Conservation (phyloP, 2,329 filamentous ascomycete genomes). For the Neopestalotiopsis clavispora region DNA sequence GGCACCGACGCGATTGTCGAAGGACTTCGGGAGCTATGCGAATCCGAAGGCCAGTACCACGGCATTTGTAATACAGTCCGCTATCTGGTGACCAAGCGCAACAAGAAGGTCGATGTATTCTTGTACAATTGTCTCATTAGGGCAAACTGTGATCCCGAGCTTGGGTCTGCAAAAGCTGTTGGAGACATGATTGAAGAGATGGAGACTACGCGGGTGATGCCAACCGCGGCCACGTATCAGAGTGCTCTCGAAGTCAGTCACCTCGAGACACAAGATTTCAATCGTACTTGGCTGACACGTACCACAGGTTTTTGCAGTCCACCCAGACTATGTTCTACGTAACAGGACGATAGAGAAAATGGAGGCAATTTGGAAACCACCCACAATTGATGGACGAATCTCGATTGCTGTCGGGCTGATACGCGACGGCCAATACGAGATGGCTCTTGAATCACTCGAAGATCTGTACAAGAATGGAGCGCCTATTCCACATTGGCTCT, state of each 20-base stretch:
- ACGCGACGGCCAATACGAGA: conserved; percentile 81
- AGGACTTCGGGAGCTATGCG: conserved; percentile 46
- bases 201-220: conserved; percentile 61
- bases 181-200: conserved; percentile 74
- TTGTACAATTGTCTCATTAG: conserved; percentile 79
- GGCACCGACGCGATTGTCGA: conserved; percentile 49
- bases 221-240: conserved; percentile 72
- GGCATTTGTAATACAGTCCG: conserved; percentile 54
- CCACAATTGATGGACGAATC: conserved; percentile 66
- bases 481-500: conserved; percentile 72
- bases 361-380: conserved; percentile 72
- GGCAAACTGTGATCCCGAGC: conserved; percentile 65
- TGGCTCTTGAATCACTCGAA: conserved; percentile 75
- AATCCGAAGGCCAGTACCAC: conserved; percentile 41
- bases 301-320: conserved; percentile 72
- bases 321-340: conserved; percentile 83
- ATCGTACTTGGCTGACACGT: background rate
- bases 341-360: conserved; percentile 74
- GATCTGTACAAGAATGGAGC: conserved; percentile 64
- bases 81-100: conserved; percentile 61
- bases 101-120: conserved; percentile 58
- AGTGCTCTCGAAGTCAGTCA: conserved; percentile 67
- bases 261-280: conserved; percentile 21
- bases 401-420: conserved; percentile 76
- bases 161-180: conserved; percentile 72